phyloP scores from a whole-genome alignment of 441 rosid genomes.

The Populus hybrid region DNA sequence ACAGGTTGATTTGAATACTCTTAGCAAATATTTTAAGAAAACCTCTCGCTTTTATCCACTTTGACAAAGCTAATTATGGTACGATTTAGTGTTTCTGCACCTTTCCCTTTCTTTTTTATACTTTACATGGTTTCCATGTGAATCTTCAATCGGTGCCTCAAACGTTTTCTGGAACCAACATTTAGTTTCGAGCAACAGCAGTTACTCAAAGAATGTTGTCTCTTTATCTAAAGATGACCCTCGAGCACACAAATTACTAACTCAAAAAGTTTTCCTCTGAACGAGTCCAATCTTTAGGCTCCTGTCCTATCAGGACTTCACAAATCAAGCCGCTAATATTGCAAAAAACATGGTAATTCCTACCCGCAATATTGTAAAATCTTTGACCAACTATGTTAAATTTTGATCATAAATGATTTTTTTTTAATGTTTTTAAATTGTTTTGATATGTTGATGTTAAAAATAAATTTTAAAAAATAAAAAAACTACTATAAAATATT shows the following conservation, averaged over 20 bases:
- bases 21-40: too few species aligned
- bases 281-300: background rate
- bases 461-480: too few species aligned
- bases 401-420: too few species aligned
- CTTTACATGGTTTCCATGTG: background rate
- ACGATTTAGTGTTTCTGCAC: background rate
- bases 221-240: background rate
- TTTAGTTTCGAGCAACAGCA: background rate
- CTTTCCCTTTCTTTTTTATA: too few species aligned
- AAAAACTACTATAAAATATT: too few species aligned
- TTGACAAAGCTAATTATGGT: too few species aligned
- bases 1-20: too few species aligned
- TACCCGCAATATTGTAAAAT: background rate
- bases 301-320: conserved; percentile 1
- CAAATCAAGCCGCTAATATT: conserved; percentile 16
- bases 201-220: background rate
- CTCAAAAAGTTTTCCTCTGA: background rate
- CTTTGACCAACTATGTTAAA: background rate
- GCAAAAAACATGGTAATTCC: background rate
- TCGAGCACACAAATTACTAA: background rate
- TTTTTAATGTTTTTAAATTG: too few species aligned
- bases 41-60: too few species aligned
- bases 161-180: background rate
- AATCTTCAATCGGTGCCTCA: background rate
- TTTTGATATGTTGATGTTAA: too few species aligned